phyloP scores from a whole-genome alignment of 208 protist species.

The Leishmania lainsoni region DNA sequence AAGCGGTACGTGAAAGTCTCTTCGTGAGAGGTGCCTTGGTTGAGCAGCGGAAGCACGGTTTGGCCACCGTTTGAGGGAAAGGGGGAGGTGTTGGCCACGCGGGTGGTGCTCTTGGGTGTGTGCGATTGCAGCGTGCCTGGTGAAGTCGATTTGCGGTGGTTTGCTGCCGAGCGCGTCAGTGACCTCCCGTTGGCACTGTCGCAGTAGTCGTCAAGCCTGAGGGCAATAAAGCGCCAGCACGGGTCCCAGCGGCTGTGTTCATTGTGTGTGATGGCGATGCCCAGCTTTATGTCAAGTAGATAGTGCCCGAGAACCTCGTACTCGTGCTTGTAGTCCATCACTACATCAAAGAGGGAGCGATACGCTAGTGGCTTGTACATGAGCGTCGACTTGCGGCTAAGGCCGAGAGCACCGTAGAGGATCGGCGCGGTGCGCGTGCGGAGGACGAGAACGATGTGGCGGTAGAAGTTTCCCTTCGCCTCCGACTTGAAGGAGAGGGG shows the following conservation, averaged over 20 bases:
- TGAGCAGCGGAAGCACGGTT: conserved; percentile 3
- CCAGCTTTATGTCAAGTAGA: conserved; percentile 85
- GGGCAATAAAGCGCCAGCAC: conserved; percentile 87
- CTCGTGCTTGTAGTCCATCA: conserved; percentile 87
- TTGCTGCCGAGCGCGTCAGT: neutral
- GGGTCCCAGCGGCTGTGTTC: conserved; percentile 39
- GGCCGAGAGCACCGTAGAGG: conserved; percentile 79
- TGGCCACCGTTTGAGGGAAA: neutral
- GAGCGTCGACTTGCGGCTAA: conserved; percentile 85
- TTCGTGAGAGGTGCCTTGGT: neutral
- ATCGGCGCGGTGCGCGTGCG: conserved; percentile 20
- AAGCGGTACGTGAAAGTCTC: neutral
- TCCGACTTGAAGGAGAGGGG: conserved; percentile 88
- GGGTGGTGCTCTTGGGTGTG: neutral
- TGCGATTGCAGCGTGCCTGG: neutral
- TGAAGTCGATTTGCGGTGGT: neutral
- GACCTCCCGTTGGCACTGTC: neutral
- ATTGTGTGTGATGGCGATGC: conserved; percentile 80
- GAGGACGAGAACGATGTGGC: conserved; percentile 89
- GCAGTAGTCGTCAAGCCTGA: conserved; percentile 45
- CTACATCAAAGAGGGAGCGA: conserved; percentile 68
- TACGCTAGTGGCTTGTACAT: conserved; percentile 88
- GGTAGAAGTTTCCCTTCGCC: conserved; percentile 62
- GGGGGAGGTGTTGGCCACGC: neutral
- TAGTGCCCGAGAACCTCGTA: conserved; percentile 82